These are phyloP conservation scores for Truncatella angustata DNA, from an alignment of 2,329 filamentous ascomycete genomes.

Conservation along the genomic window DNA sequence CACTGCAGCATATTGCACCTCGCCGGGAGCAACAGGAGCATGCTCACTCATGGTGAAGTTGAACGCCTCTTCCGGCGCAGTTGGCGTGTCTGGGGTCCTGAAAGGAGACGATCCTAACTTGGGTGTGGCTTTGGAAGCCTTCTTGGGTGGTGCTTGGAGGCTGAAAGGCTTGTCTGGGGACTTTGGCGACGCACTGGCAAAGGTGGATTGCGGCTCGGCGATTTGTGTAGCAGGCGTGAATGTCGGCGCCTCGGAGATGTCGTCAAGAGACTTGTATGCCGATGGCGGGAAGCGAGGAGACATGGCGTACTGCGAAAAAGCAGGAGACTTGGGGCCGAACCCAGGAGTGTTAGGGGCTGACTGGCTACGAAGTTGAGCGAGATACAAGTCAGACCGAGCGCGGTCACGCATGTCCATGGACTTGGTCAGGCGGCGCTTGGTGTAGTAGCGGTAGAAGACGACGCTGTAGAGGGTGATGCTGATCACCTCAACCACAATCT, in stretches of 20 bases:
- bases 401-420: constrained; percentile 95
- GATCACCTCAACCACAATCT: constrained; percentile 88
- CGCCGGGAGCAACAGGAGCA: constrained; percentile 70
- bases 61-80: constrained; percentile 35
- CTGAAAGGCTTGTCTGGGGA: constrained; percentile 65
- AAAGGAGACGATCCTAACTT: constrained; percentile 65
- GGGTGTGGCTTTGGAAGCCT: constrained; percentile 75
- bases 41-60: constrained; percentile 55
- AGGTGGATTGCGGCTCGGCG: constrained; percentile 62
- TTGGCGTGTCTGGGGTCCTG: constrained; percentile 41
- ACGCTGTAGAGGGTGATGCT: constrained; percentile 90
- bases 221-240: constrained; percentile 57
- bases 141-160: constrained; percentile 80
- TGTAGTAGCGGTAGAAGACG: constrained; percentile 97
- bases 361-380: constrained; percentile 79
- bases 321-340: constrained; percentile 69
- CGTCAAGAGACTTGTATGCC: constrained; percentile 49
- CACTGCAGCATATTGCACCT: constrained; percentile 80
- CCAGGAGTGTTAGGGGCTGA: constrained; percentile 94
- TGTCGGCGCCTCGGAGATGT: constrained; percentile 41
- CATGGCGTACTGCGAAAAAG: constrained; percentile 52
- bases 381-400: constrained; percentile 91
- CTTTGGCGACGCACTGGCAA: constrained; percentile 36
- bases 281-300: constrained; percentile 61
- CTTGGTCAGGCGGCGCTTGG: constrained; percentile 91